Evolutionary conservation across 2,329 filamentous ascomycete genomes (phyloP), one percentile per base, ranked within the genome.

Genomic region (Fusarium pseudonygamai): DNA sequence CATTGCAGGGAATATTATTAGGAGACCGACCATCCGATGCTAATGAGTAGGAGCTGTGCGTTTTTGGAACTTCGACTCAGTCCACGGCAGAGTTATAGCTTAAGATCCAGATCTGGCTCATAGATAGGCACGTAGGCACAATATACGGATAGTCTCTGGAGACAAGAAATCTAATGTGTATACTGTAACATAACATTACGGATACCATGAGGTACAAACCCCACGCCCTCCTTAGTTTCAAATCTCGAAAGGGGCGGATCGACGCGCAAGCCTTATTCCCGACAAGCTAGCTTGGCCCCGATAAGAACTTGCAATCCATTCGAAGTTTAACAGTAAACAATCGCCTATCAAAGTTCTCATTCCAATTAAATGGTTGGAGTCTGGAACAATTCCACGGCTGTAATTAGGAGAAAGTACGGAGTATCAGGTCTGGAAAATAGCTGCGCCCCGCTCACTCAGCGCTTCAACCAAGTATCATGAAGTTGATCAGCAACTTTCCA

Each of bases 251-350:
- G 47, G 65, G 58, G 70, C 45, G 26, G 55, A 36, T 59, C 62
- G 55, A 67, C 71, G 62, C 56, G 67, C 71, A 74, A 60, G 60
- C 63, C 45, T 72, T 73, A 74, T 73, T 73, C 71, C 71, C 71
- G 71, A 58, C 36, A 67, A 34, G 37, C 32, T 43, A 45, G 24
- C 49, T 49, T 57, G 50, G 55, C 39, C 46, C 47, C 20, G 40
- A 59, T 39, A 56, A 49, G 24, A 49, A 34, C 37, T 40, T 32
- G 26, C 49, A 34, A 59, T 71, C 47, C 47, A 59, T 71, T 42
- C 47, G 36, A 58, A 24, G 50, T 34, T 30, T 56, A 20, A 22
- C 32, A 53, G 30, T 37, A 34, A 49, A 40, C 53, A 57, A 28
- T 42, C 47, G n/a, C 58, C 47, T 60, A 46, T 58, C 42, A 36